Evolutionary conservation across 768 basidiomycete genomes (phyloP).

Genomic region (Sistotremastrum niveocremeum): DNA sequence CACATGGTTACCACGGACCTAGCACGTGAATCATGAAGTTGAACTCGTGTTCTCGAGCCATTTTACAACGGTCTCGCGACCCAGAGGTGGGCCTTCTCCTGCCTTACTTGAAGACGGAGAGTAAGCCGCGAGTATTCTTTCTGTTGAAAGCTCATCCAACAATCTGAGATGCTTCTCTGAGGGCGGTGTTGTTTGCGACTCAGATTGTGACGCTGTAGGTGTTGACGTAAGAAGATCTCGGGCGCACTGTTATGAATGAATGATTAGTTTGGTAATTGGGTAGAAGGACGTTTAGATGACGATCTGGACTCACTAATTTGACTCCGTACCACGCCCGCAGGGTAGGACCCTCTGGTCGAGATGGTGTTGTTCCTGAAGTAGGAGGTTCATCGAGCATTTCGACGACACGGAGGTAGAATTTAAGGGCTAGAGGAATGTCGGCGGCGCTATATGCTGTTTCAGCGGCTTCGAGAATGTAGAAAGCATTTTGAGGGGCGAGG

Average conservation of each 20-base stretch:
- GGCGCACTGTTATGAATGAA: slow-evolving; percentile 9
- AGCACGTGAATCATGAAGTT: too few species aligned
- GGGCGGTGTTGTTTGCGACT: slow-evolving; percentile 44
- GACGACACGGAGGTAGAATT: slow-evolving; percentile 62
- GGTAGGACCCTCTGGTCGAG: slow-evolving; percentile 34
- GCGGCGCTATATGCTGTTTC: slow-evolving; percentile 77
- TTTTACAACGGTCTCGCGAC: neutral
- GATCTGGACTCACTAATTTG: slow-evolving; percentile 45
- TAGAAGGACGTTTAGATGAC: slow-evolving; percentile 3
- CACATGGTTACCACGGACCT: too few species aligned
- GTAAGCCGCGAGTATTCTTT: slow-evolving; percentile 52
- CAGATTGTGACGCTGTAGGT: slow-evolving; percentile 23
- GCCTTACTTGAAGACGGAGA: slow-evolving; percentile 1
- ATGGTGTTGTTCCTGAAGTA: slow-evolving; percentile 33
- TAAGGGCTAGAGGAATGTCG: slow-evolving; percentile 63
- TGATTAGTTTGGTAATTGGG: neutral
- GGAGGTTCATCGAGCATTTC: slow-evolving; percentile 60
- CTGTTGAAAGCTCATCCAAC: slow-evolving; percentile 62
- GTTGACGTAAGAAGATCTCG: slow-evolving; percentile 24
- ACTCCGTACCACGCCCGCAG: slow-evolving; percentile 76
- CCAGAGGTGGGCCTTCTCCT: neutral
- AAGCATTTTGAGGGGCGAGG: slow-evolving; percentile 76
- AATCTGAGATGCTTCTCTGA: slow-evolving; percentile 31
- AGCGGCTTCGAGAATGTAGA: slow-evolving; percentile 70
- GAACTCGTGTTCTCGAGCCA: neutral